Base-by-base conservation (phyloP, 2,329 filamentous ascomycete genomes). In the Fusarium nematophilum region DNA sequence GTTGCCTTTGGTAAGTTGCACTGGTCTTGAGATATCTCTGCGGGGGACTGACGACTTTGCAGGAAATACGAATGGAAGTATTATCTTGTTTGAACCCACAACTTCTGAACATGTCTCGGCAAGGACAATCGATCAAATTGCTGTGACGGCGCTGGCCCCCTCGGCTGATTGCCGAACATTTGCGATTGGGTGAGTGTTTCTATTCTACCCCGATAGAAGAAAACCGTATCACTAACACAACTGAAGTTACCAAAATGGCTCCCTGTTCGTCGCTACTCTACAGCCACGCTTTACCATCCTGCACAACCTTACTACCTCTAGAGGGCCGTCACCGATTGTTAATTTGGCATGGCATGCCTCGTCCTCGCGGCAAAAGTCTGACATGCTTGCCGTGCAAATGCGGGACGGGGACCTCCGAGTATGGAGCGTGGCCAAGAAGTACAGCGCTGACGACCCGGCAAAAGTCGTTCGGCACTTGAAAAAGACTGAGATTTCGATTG, bases 331-430 rank as follows among this genome's bases (percentile, higher is more conserved):
- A 1, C 90, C 92, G 3, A 93, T 99, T 44, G 88, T 93, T 4
- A 91, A 88, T 8, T 79, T 99, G 15, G 87, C 92, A 54, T 99
- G 95, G 95, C 95, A 99, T 81, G 93, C 94, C 30, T 97, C 95
- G 0, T 97, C 95, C 0, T 90, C 93, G 0, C 92, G 93, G 65
- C 93, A 97, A 75, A 97, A 96, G 77, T 97, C 95, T 1, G 94
- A 98, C 71, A 99, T 99, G 95, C 81, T 99, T 69, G 94, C 94
- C 1, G 91, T 93, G 8, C 94, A 98, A 76, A 95, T 92, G 4
- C 85, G 90, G 45, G 93, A 97, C 71, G 94, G 95, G 15, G 94
- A 99, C 71, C 80, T 99, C 38, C 86, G 93, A 66, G 93, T 99
- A 15, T 99, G 95, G 95, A 99, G 95, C 71, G 90, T 99, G 48